Percentiles rank a stretch among this genome's conserved stretches.
These are phyloP conservation scores for Macrolepiota fuliginosa DNA, from an alignment of 768 basidiomycete genomes.

Conservation along the genomic window DNA sequence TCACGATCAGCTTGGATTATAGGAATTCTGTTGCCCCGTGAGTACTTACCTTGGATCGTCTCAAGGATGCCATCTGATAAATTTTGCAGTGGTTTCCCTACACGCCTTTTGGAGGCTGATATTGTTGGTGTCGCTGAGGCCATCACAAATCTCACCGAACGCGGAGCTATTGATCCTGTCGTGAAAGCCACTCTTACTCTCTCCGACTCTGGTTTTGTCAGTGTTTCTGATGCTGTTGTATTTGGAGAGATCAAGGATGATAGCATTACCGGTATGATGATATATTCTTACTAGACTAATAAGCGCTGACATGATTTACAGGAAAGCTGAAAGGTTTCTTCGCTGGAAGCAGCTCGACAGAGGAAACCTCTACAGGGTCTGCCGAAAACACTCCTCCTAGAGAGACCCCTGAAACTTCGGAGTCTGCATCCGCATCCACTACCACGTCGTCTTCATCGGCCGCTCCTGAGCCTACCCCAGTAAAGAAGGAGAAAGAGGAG, in stretches of 20 bases:
- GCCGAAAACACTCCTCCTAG: constrained; percentile 45
- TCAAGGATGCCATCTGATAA: constrained; percentile 5
- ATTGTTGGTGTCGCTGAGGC: constrained; percentile 75
- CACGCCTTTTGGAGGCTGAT: constrained; percentile 70
- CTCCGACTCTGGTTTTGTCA: constrained; percentile 85
- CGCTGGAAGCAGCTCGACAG: constrained; percentile 48
- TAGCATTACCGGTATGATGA: constrained; percentile 59
- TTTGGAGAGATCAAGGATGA: constrained; percentile 83
- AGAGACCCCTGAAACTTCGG: constrained; percentile 22
- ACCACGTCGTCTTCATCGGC: constrained; percentile 28
- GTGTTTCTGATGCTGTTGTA: constrained; percentile 74
- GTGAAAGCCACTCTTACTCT: constrained; percentile 83
- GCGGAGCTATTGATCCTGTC: constrained; percentile 77
- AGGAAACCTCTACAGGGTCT: constrained; percentile 37
- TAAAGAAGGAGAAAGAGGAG: constrained; percentile 34
- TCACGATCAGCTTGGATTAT: constrained; percentile 77
- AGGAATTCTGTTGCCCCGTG: constrained; percentile 61
- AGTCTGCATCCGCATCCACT: constrained; percentile 28
- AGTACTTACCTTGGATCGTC: constrained; percentile 23
- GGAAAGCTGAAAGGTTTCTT: constrained; percentile 91
- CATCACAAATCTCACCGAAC: constrained; percentile 78
- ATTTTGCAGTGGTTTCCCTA: constrained; percentile 59
- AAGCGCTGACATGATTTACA: constrained; percentile 18
- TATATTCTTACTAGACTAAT: neutral
- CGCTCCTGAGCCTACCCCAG: constrained; percentile 35